Evolutionary conservation across 306 rosid genomes (phyloP).

Genomic region (Acacia melanoxylon): DNA sequence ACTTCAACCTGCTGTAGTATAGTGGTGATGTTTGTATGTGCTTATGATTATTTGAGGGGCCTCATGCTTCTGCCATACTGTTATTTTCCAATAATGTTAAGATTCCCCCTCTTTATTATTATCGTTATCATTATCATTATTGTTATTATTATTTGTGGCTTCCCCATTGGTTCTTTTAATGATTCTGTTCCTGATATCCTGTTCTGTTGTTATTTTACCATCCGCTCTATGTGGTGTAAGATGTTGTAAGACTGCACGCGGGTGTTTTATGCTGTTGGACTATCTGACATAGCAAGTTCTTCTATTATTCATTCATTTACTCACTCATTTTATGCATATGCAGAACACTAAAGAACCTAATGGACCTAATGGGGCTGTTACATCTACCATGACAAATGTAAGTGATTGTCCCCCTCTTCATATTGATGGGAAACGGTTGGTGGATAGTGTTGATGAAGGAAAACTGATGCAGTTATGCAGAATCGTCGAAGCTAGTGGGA

Average conservation of each 20-base stretch:
- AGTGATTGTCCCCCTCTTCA: conserved; percentile 49
- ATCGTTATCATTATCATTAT: no score
- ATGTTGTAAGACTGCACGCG: conserved; percentile 7
- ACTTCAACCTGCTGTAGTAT: neutral
- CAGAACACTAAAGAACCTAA: conserved; percentile 50
- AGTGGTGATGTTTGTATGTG: neutral
- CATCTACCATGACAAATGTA: conserved; percentile 41
- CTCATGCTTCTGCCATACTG: conserved; percentile 1
- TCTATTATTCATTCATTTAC: conserved; percentile 30
- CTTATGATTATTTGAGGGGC: conserved; percentile 12
- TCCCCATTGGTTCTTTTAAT: conserved; percentile 4
- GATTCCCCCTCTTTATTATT: neutral
- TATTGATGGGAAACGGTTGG: conserved; percentile 45
- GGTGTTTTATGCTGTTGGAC: conserved; percentile 7
- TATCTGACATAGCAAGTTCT: conserved; percentile 15
- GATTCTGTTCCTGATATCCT: conserved; percentile 11
- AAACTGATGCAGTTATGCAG: conserved; percentile 83
- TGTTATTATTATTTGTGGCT: neutral
- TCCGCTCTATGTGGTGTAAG: neutral
- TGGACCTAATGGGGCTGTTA: conserved; percentile 52
- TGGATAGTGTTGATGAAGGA: conserved; percentile 64
- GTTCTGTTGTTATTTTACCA: conserved; percentile 20
- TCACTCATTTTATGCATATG: conserved; percentile 40
- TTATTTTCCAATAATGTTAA: conserved; percentile 22
- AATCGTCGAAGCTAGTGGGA: conserved; percentile 77